A percentile compares a stretch with the other conserved stretches of the same genome.
Conservation (phyloP, 106 monocot genomes). For the Dendrobium nobile region DNA sequence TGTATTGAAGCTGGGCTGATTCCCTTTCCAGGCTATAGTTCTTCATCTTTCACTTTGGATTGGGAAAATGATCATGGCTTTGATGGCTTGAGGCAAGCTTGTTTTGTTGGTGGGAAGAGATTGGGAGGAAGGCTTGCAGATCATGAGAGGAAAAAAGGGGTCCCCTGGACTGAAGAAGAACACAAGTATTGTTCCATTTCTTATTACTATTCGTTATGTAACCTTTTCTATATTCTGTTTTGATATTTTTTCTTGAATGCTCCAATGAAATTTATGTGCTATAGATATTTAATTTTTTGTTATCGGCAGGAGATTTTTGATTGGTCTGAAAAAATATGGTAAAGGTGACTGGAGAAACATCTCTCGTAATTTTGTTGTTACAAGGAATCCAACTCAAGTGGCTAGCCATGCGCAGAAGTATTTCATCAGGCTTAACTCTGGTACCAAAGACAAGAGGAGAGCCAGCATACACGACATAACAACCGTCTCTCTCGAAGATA, state of each 20-base stretch:
- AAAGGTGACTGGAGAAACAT: constrained; percentile 94
- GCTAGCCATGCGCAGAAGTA: constrained; percentile 93
- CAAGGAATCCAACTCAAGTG: constrained; percentile 72
- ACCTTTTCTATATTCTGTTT: not conserved
- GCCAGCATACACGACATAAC: constrained; percentile 96
- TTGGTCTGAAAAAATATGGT: constrained; percentile 85
- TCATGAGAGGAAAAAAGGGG: constrained; percentile 87
- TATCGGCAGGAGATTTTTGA: constrained; percentile 53
- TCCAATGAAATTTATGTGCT: not conserved
- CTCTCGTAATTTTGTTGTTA: constrained; percentile 62
- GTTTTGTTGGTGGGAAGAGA: constrained; percentile 35
- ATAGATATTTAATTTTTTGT: not conserved
- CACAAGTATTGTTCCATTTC: constrained; percentile 45
- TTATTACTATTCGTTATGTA: not conserved
- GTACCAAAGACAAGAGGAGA: constrained; percentile 81
- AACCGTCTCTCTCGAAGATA: constrained; percentile 42
- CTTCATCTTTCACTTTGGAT: constrained; percentile 43
- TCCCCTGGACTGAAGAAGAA: constrained; percentile 92
- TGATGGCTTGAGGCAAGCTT: constrained; percentile 24
- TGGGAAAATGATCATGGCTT: constrained; percentile 33
- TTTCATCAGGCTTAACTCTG: constrained; percentile 77
- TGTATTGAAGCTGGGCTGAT: constrained; percentile 66
- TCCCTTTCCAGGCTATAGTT: constrained; percentile 40
- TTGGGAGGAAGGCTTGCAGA: constrained; percentile 30
- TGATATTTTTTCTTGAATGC: constrained; percentile 4